Conservation (phyloP, 2,329 filamentous ascomycete genomes). For the Lithohypha guttulata region DNA sequence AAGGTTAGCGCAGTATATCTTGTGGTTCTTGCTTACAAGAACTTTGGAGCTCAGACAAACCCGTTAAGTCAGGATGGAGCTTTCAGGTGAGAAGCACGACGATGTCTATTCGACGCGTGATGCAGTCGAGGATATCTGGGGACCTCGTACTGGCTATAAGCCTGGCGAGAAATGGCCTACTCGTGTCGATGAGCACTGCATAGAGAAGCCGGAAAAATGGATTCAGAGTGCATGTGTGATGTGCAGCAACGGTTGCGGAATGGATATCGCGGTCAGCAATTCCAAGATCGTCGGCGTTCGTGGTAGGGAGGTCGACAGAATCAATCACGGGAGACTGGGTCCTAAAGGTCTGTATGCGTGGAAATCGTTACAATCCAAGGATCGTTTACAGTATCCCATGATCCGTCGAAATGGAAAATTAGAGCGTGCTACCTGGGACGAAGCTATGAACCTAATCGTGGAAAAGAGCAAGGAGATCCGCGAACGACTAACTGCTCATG, state of each 20-base stretch:
- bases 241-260: slow-evolving; percentile 30
- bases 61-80: too few relatives aligned
- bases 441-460: slow-evolving; percentile 30
- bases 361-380: slow-evolving; percentile 23
- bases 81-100: neutral
- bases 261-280: slow-evolving; percentile 29
- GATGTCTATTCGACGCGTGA: slow-evolving; percentile 18
- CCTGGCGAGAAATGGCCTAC: slow-evolving; percentile 29
- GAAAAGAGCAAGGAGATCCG: slow-evolving; percentile 24
- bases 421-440: slow-evolving; percentile 29
- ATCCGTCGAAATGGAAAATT: slow-evolving; percentile 28
- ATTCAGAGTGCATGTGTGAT: slow-evolving; percentile 31
- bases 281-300: slow-evolving; percentile 30
- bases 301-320: slow-evolving; percentile 25
- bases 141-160: slow-evolving; percentile 26
- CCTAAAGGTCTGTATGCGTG: slow-evolving; percentile 29
- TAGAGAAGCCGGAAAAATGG: slow-evolving; percentile 30
- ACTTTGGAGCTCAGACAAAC: too few relatives aligned
- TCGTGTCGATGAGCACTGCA: slow-evolving; percentile 23
- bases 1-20: too few relatives aligned
- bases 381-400: slow-evolving; percentile 27
- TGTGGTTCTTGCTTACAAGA: too few relatives aligned
- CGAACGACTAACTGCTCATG: slow-evolving; percentile 27
- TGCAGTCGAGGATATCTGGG: slow-evolving; percentile 27
- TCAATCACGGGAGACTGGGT: slow-evolving; percentile 29